Base-by-base conservation (phyloP, 2,329 filamentous ascomycete genomes). In the Diaporthe longicolla region DNA sequence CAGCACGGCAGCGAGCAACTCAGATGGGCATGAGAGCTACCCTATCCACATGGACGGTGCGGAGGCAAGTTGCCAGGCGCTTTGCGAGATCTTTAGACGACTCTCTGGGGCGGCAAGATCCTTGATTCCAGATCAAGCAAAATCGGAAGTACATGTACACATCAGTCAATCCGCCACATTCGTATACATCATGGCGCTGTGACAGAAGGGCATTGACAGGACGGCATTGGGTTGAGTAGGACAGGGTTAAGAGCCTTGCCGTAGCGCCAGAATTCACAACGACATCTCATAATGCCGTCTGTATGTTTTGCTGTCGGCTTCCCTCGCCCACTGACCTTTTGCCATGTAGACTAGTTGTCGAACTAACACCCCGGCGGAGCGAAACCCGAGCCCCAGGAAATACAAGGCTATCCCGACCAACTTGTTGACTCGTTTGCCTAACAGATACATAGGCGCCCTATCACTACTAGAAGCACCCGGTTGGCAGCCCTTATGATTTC, bases 331-430 rank as follows among this genome's bases (percentile, higher is more conserved):
- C 11, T 48, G 24, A 4, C 3, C 13, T 52, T 26, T 37, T 13
- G 43, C 21, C 45, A 3, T 19, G 21, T 52, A 19, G 32, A 50
- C 13, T 37, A 26, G 26, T 37, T 37, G 45, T 32, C 29, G 45
- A 37, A 50, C 21, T 7, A 52, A 35, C 19, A n/a, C 45, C 29
- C 1, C 3, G 13, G 29, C 45, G 21, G 50, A 37, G 0, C 21
- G 35, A 13, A 37, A 10, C 15, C 32, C 45, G 7, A 66, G 52
- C 45, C 37, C 63, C 21, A 52, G 8, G 37, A 40, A 37, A 66
- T 40, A 11, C 37, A 68, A 68, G 45, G 45, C 63, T 52, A 19
- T 40, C 45, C 45, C 63, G 2, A 68, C n/a, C 21, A 40, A 21
- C 21, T 21, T 32, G 26, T 48, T n/a, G 19, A 21, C 17, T 17